phyloP scores from a whole-genome alignment of 345 rosid genomes.

The Brassica rapa region DNA sequence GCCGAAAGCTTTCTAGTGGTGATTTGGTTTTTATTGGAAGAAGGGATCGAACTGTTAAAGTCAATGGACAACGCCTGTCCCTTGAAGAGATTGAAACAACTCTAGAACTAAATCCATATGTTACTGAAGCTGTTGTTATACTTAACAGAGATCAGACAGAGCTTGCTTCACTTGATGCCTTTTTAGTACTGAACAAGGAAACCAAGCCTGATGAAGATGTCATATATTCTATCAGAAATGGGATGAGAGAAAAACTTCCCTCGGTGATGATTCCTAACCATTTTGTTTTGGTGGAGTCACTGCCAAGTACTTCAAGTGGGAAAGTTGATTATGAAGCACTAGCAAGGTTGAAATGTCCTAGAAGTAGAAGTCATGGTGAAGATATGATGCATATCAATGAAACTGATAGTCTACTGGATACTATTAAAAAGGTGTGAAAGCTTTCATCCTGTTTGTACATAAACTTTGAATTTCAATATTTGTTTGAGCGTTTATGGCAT shows the following conservation, averaged over 20 bases:
- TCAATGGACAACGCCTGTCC: slow-evolving; percentile 82
- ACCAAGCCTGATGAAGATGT: slow-evolving; percentile 42
- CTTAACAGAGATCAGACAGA: slow-evolving; percentile 46
- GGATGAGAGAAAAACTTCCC: slow-evolving; percentile 71
- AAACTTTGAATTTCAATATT: slow-evolving; percentile 5
- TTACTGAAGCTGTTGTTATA: slow-evolving; percentile 71
- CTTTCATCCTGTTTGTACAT: background rate
- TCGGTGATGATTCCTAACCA: slow-evolving; percentile 70
- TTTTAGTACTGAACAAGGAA: slow-evolving; percentile 53
- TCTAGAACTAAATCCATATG: slow-evolving; percentile 56
- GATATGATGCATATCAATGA: slow-evolving; percentile 36
- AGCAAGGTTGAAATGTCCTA: slow-evolving; percentile 39
- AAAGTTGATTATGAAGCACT: slow-evolving; percentile 77
- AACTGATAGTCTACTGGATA: slow-evolving; percentile 46
- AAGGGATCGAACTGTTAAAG: slow-evolving; percentile 75
- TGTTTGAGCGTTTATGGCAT: background rate
- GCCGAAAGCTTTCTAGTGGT: slow-evolving; percentile 59
- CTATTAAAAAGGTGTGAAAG: slow-evolving; percentile 65
- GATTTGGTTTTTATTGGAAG: slow-evolving; percentile 85
- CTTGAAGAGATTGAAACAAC: slow-evolving; percentile 76
- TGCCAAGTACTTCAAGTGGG: slow-evolving; percentile 77
- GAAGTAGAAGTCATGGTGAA: slow-evolving; percentile 25
- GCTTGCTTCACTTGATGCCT: slow-evolving; percentile 54
- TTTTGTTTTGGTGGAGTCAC: slow-evolving; percentile 53
- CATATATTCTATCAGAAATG: slow-evolving; percentile 51